Conservation (phyloP, 192 early-diverging fungal genomes). For the Thamnidium elegans region DNA sequence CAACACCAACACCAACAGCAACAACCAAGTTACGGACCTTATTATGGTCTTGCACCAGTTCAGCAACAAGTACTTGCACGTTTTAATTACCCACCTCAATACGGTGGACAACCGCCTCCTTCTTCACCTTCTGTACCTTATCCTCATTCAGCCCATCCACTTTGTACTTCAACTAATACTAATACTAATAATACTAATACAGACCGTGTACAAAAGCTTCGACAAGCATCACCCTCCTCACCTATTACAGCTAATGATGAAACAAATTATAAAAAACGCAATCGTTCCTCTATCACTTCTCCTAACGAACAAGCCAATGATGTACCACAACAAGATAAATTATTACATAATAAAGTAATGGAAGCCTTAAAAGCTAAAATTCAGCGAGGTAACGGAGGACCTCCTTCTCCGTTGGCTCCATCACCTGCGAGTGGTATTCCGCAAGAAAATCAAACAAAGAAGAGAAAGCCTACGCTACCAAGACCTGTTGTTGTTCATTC, state of each 20-base stretch:
- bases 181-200: too few species aligned
- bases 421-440: background rate
- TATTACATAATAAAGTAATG: conserved; percentile 30
- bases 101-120: background rate
- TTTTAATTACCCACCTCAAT: conserved; percentile 11
- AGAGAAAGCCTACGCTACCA: background rate
- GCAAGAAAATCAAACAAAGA: background rate
- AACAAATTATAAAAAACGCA: conserved; percentile 2
- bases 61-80: conserved; percentile 28
- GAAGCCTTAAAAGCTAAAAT: conserved; percentile 32
- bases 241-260: background rate
- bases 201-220: background rate
- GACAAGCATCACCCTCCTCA: background rate
- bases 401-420: conserved; percentile 6
- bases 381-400: conserved; percentile 7
- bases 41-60: conserved; percentile 18
- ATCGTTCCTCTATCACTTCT: conserved; percentile 2
- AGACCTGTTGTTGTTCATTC: background rate
- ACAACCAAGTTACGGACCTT: background rate
- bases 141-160: conserved; percentile 23
- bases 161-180: conserved; percentile 2
- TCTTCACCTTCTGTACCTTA: conserved; percentile 6
- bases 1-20: background rate
- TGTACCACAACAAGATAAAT: background rate
- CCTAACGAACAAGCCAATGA: background rate